Evolutionary conservation across 2,329 filamentous ascomycete genomes (phyloP), one percentile per base, ranked within the genome.

Genomic region (Alternaria atra): DNA sequence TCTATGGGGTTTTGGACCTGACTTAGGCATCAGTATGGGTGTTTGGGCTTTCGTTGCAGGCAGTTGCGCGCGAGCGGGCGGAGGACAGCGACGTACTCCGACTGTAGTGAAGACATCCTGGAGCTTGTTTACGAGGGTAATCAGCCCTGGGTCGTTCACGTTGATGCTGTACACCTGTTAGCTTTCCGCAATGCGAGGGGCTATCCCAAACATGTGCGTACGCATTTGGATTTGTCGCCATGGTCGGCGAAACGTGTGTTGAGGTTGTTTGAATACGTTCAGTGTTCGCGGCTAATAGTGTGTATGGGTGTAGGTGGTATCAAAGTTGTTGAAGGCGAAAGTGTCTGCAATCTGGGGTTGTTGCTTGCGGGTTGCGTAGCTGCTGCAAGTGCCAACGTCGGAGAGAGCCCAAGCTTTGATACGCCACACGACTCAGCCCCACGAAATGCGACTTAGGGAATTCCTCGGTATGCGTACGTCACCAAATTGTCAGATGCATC

Each of bases 91-190:
- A 86, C 88, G 70, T 84, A 91, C 89, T 73, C 95, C 95, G 72
- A 99, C 95, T 42, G 95, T 98, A 65, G 94, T 91, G 80, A 99
- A 99, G 72, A 99, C 95, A 92, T 99, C 95, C 80, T 99, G 95
- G 48, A 99, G 90, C 85, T 97, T 98, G 86, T 99, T 99, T 79
- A 99, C 95, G 73, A 98, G 91, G 32, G 89, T 90, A 73, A 91
- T 91, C 72, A 91, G 83, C 67, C 84, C 84, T 27, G 89, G 89
- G 73, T 91, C 89, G 77, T 91, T 91, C 63, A 91, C 89, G 78
- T 90, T 91, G 79, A 90, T 89, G 72, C 88, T 90, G 76, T 69
- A 66, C 42, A 27, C 34, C 35, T 51, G 66, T 79, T 70, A 78
- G 73, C 70, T 68, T 60, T 73, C 56, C 29, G 53, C 52, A 47